Conservation (phyloP, 106 monocot genomes). For the Dendrobium catenatum region DNA sequence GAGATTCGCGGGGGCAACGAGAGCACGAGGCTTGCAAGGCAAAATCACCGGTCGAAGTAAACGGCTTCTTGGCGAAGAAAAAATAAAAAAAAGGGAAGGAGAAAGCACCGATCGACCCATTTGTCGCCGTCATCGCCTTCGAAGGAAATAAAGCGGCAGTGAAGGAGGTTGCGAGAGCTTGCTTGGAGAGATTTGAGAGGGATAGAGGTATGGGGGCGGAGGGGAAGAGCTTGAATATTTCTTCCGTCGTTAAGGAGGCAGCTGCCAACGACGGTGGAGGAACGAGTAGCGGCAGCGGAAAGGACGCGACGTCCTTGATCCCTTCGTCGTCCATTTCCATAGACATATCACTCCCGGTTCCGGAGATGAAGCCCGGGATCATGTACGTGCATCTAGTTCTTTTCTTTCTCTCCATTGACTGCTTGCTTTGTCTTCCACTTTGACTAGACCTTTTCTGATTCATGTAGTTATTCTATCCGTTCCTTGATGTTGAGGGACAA, state of each 20-base stretch:
- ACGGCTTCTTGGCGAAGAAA: too few relatives aligned
- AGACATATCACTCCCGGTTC: conserved; percentile 61
- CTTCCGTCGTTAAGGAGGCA: background rate
- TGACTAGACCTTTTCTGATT: background rate
- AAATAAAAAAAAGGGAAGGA: too few relatives aligned
- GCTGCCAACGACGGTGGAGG: too few relatives aligned
- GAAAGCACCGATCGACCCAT: too few relatives aligned
- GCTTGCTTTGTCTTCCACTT: background rate
- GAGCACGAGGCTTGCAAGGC: too few relatives aligned
- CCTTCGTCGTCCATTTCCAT: conserved; percentile 55
- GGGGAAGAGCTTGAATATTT: conserved; percentile 8
- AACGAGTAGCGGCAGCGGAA: background rate
- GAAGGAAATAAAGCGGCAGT: background rate
- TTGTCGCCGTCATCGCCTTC: background rate
- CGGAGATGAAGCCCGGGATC: conserved; percentile 51
- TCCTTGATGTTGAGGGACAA: background rate
- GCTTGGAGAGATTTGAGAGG: background rate
- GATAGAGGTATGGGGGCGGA: conserved; percentile 20
- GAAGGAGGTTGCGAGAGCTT: background rate
- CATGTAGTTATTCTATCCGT: background rate
- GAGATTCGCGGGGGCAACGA: too few relatives aligned
- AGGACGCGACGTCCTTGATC: conserved; percentile 15
- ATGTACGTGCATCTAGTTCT: conserved; percentile 22
- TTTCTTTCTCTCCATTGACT: background rate
- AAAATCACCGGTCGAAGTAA: too few relatives aligned